A percentile compares a stretch with the other conserved stretches of the same genome.
Conservation (phyloP, 306 rosid species). For the Prunus dulcis region DNA sequence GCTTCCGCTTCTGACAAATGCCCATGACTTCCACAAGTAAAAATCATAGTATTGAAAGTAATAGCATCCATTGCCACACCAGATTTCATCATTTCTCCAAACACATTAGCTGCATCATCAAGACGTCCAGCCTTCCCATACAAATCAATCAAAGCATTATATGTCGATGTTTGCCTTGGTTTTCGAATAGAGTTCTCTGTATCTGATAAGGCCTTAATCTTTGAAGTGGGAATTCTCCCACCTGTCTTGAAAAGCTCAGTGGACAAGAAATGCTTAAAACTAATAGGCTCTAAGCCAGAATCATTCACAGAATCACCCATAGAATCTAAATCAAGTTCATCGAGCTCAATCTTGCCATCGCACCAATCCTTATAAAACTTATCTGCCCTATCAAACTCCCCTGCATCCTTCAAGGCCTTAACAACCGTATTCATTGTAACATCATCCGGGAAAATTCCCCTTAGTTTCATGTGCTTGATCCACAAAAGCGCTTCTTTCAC, state of each 20-base stretch:
- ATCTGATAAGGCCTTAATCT: constrained; percentile 4
- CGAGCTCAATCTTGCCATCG: constrained; percentile 56
- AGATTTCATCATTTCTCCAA: constrained; percentile 74
- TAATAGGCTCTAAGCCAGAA: constrained; percentile 40
- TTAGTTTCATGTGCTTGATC: constrained; percentile 73
- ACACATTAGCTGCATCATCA: constrained; percentile 74
- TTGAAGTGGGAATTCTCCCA: constrained; percentile 43
- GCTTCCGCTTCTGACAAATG: constrained; percentile 74
- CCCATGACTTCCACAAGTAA: constrained; percentile 78
- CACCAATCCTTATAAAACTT: constrained; percentile 79
- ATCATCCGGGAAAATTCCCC: constrained; percentile 80
- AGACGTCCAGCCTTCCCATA: constrained; percentile 86
- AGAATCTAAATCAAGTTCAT: constrained; percentile 65
- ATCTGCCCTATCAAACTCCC: constrained; percentile 69
- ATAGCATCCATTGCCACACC: constrained; percentile 73
- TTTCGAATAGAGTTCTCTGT: constrained; percentile 32
- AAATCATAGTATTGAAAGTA: constrained; percentile 88
- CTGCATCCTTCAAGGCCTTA: constrained; percentile 72
- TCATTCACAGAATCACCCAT: constrained; percentile 28
- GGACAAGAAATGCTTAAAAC: constrained; percentile 77
- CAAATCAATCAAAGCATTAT: constrained; percentile 76
- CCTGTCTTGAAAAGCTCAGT: constrained; percentile 90
- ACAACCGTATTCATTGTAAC: constrained; percentile 86
- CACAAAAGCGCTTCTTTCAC: constrained; percentile 80
- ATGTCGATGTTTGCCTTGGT: constrained; percentile 66